A percentile compares a stretch with the other conserved stretches of the same genome.
Conservation (phyloP, 2,329 filamentous ascomycete species). For the Nemania sp. region DNA sequence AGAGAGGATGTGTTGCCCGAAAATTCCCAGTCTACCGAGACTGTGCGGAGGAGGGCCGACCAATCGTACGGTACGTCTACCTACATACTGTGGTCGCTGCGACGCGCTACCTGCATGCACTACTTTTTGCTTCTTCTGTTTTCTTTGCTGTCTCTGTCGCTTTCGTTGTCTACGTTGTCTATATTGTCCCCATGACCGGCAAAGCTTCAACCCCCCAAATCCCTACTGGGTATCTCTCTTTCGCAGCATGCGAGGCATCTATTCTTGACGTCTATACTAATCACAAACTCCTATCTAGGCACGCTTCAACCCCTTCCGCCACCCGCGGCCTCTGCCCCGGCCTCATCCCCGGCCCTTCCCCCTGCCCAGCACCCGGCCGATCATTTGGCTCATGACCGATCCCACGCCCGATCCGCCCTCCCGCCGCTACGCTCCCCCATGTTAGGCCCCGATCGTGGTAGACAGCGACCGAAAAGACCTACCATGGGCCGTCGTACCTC, state of each 20-base stretch:
- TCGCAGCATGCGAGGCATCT: not conserved
- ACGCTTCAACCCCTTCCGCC: constrained; percentile 42
- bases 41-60: constrained; percentile 62
- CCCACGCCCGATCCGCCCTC: constrained; percentile 43
- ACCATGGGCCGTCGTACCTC: constrained; percentile 73
- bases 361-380: constrained; percentile 42
- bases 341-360: no score
- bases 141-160: not conserved
- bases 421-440: constrained; percentile 51
- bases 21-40: constrained; percentile 63
- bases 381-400: constrained; percentile 45
- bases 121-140: not conserved
- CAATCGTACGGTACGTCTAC: constrained; percentile 58
- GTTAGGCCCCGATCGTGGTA: constrained; percentile 53
- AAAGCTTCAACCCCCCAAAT: constrained; percentile 3
- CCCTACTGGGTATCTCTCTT: not conserved
- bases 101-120: not conserved
- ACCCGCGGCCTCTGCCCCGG: constrained; percentile 12
- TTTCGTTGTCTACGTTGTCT: no score
- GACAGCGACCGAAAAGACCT: constrained; percentile 69
- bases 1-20: constrained; percentile 55
- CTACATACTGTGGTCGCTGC: not conserved
- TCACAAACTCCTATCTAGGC: constrained; percentile 35
- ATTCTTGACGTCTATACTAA: constrained; percentile 31
- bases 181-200: no score